Conservation (phyloP, 345 rosid genomes). For the Trapa bicornis region DNA sequence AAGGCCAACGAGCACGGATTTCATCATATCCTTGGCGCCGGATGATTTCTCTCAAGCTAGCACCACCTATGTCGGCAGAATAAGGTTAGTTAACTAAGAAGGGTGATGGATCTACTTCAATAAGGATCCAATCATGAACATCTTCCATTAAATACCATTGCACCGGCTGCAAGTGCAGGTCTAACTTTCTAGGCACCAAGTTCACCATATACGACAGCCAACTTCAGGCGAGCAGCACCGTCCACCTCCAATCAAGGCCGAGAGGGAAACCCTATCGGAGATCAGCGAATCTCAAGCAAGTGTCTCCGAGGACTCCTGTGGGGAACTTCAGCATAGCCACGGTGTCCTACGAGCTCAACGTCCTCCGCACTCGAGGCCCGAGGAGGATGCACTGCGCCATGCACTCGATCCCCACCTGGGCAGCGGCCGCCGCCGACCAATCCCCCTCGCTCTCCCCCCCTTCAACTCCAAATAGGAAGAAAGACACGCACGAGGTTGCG, state of each 20-base stretch:
- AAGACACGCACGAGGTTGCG: constrained; percentile 4
- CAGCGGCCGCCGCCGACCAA: constrained; percentile 40
- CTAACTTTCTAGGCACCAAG: constrained; percentile 86
- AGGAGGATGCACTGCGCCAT: constrained; percentile 79
- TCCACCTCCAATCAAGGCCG: constrained; percentile 18
- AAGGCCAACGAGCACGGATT: constrained; percentile 54
- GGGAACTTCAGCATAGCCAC: constrained; percentile 35
- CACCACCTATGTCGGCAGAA: constrained; percentile 50
- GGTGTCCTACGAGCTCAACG: constrained; percentile 65
- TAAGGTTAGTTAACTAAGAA: constrained; percentile 34
- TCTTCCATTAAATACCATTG: constrained; percentile 2
- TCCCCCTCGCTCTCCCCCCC: constrained; percentile 25
- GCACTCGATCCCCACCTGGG: constrained; percentile 45
- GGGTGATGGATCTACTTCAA: not conserved
- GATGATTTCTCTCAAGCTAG: constrained; percentile 56
- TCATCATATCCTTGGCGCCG: constrained; percentile 53
- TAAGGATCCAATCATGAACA: not conserved
- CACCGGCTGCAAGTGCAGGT: constrained; percentile 26
- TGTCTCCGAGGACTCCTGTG: constrained; percentile 27
- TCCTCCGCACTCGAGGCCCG: constrained; percentile 81
- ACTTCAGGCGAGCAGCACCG: constrained; percentile 26
- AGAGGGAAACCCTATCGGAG: constrained; percentile 10
- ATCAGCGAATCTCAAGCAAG: constrained; percentile 30
- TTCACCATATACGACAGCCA: constrained; percentile 61
- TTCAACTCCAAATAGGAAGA: constrained; percentile 26